Conservation (phyloP, 2,329 filamentous ascomycete species). For the Furcasterigmium furcatum region DNA sequence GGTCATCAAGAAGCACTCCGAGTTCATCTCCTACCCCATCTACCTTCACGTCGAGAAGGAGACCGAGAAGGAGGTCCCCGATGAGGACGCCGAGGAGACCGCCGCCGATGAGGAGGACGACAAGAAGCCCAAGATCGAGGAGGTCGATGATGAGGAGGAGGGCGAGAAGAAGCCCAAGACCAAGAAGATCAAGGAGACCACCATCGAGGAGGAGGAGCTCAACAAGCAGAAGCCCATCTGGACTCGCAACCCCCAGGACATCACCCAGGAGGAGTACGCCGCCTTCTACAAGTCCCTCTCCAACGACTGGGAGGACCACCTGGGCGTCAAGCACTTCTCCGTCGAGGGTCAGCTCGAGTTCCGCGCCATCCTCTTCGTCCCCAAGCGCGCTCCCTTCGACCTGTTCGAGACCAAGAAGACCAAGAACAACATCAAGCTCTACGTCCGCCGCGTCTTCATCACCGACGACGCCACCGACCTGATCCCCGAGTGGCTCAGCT, state of each 20-base stretch:
- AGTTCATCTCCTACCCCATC: constrained; percentile 99
- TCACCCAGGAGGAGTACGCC: constrained; percentile 93
- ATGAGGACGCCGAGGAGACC: constrained; percentile 81
- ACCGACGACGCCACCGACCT: constrained; percentile 98
- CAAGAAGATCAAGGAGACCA: constrained; percentile 99
- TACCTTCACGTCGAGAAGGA: constrained; percentile 99
- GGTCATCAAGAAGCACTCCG: constrained; percentile 99
- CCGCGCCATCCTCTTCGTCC: constrained; percentile 98
- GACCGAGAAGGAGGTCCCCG: constrained; percentile 97
- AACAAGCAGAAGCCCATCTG: constrained; percentile 99
- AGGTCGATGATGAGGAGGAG: constrained; percentile 85
- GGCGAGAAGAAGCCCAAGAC: constrained; percentile 94
- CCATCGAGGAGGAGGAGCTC: constrained; percentile 98
- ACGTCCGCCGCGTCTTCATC: constrained; percentile 99
- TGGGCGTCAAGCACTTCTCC: constrained; percentile 99
- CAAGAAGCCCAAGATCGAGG: constrained; percentile 95
- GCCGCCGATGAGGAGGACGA: constrained; percentile 67
- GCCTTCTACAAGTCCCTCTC: constrained; percentile 99
- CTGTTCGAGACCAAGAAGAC: constrained; percentile 99
- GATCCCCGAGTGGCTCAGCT: constrained; percentile 98
- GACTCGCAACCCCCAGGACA: constrained; percentile 96
- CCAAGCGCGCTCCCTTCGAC: constrained; percentile 99
- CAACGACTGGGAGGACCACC: constrained; percentile 99
- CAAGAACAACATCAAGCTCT: constrained; percentile 99
- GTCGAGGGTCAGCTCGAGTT: constrained; percentile 99